Evolutionary conservation across 352 stramenopile genomes (phyloP).

Genomic region (Phytophthora uliginosa): DNA sequence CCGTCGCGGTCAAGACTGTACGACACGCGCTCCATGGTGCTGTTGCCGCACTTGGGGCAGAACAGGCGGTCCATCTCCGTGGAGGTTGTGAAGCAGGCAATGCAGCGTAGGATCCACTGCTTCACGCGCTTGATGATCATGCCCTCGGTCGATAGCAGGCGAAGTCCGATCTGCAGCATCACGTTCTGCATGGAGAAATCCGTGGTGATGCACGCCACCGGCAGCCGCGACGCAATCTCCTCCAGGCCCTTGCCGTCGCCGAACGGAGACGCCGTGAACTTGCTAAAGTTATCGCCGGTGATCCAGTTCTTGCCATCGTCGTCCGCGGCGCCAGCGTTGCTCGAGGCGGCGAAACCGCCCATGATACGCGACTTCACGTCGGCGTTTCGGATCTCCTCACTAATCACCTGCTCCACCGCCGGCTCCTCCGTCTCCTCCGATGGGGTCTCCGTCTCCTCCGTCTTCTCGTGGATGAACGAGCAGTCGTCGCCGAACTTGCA

Average conservation of each 20-base stretch:
- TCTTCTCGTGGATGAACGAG: conserved; percentile 75
- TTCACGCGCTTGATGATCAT: conserved; percentile 92
- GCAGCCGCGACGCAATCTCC: conserved; percentile 57
- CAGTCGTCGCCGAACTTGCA: conserved; percentile 82
- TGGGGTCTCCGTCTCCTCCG: conserved; percentile 28
- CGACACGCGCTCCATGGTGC: conserved; percentile 95
- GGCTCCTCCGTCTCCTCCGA: conserved; percentile 33
- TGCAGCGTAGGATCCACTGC: conserved; percentile 98
- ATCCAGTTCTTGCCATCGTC: conserved; percentile 94
- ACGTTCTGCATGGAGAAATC: conserved; percentile 94
- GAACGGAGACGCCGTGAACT: conserved; percentile 82
- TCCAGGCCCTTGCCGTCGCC: conserved; percentile 77
- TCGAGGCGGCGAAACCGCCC: conserved; percentile 80
- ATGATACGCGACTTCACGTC: conserved; percentile 92
- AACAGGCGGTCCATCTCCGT: conserved; percentile 96
- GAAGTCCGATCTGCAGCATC: conserved; percentile 90
- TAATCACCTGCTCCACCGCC: conserved; percentile 47
- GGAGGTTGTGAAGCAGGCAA: conserved; percentile 97
- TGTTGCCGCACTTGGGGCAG: conserved; percentile 97
- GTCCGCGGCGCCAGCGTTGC: conserved; percentile 77
- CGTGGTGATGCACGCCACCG: conserved; percentile 87
- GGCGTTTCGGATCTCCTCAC: conserved; percentile 73
- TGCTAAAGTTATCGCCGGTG: conserved; percentile 62
- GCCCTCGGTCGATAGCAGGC: conserved; percentile 81
- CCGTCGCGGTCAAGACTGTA: conserved; percentile 95